These are phyloP conservation scores for Myxozyma neglecta DNA, from an alignment of 805 yeast genomes.

Conservation along the genomic window DNA sequence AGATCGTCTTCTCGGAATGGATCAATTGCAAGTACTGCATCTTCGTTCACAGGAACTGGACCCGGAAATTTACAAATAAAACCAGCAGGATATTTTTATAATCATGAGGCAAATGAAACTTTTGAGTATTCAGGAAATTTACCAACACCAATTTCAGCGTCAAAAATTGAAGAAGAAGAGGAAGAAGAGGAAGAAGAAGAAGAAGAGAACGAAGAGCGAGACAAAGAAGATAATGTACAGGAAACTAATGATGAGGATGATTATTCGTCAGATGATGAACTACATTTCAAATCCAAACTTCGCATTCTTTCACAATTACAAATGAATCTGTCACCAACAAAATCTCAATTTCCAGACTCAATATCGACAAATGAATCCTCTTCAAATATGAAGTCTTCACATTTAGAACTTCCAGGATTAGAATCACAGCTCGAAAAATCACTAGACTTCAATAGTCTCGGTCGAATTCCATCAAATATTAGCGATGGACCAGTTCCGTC, in stretches of 20 bases:
- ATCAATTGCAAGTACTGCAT: neutral
- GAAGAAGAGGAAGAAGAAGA: neutral
- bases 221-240: neutral
- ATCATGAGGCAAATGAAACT: too few species aligned
- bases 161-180: neutral
- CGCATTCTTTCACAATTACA: constrained; percentile 15
- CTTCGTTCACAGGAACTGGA: neutral
- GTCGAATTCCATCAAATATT: too few species aligned
- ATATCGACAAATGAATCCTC: too few species aligned
- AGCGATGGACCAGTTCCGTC: too few species aligned
- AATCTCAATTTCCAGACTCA: neutral
- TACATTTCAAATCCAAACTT: constrained; percentile 3
- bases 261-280: constrained; percentile 6
- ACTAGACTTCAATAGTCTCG: too few species aligned
- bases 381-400: too few species aligned
- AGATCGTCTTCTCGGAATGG: neutral
- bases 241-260: neutral
- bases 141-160: neutral
- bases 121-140: neutral
- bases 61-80: neutral
- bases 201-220: neutral
- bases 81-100: too few species aligned
- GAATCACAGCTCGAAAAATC: too few species aligned
- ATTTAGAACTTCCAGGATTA: too few species aligned
- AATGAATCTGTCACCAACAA: constrained; percentile 12